Evolutionary conservation across 2,329 filamentous ascomycete species (phyloP).

Genomic region (Pleurostoma richardsiae): DNA sequence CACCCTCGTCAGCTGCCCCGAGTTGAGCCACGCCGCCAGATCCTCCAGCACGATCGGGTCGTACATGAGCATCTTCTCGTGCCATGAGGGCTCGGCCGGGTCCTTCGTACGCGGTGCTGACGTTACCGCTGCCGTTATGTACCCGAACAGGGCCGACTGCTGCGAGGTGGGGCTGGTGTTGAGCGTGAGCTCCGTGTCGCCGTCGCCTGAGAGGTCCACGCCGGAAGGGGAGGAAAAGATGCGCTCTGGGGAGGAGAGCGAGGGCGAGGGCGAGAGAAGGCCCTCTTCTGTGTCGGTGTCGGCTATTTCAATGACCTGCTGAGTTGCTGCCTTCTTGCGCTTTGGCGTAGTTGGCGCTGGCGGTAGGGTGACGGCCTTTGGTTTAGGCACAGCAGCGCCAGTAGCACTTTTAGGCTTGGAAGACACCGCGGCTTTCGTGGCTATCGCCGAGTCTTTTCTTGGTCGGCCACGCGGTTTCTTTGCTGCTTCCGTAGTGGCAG

Average conservation of each 20-base stretch:
- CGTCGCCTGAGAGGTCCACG: conserved; percentile 28
- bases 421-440: conserved; percentile 1
- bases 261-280: conserved; percentile 20
- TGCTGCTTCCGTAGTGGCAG: not conserved
- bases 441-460: conserved; percentile 24
- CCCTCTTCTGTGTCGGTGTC: conserved; percentile 42
- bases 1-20: conserved; percentile 56
- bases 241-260: conserved; percentile 26
- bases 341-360: conserved; percentile 19
- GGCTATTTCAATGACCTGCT: conserved; percentile 38
- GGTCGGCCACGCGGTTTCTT: conserved; percentile 35
- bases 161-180: conserved; percentile 30
- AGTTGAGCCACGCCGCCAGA: conserved; percentile 76
- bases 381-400: not conserved
- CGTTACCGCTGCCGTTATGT: conserved; percentile 51
- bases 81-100: conserved; percentile 61
- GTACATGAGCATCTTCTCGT: conserved; percentile 91
- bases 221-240: conserved; percentile 37
- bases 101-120: conserved; percentile 44
- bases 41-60: conserved; percentile 89
- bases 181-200: conserved; percentile 40
- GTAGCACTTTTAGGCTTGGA: not conserved
- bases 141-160: conserved; percentile 39
- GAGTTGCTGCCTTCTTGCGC: conserved; percentile 13
- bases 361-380: conserved; percentile 12